A percentile compares a stretch with the other conserved stretches of the same genome.
These are phyloP conservation scores for Annulohypoxylon truncatum DNA, from an alignment of 2,329 filamentous ascomycete species.

Conservation along the genomic window DNA sequence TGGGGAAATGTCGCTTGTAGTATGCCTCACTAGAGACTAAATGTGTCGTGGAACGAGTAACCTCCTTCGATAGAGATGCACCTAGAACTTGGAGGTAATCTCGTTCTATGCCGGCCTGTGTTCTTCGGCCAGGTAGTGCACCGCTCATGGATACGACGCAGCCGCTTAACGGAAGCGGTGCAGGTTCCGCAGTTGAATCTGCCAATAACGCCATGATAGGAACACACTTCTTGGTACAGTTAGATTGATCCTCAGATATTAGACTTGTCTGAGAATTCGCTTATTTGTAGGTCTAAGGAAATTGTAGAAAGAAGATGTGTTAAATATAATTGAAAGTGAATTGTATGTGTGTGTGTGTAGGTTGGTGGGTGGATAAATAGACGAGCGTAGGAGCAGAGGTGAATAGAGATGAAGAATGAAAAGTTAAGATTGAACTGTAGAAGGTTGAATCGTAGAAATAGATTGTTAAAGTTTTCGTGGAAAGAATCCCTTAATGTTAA, in stretches of 20 bases:
- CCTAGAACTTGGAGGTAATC: constrained; percentile 61
- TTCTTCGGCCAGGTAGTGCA: constrained; percentile 62
- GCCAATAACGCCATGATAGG: constrained; percentile 41
- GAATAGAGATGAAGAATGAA: background rate
- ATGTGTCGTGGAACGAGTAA: constrained; percentile 65
- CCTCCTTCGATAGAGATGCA: constrained; percentile 58
- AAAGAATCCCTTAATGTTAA: no score
- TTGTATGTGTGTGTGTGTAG: background rate
- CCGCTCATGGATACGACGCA: constrained; percentile 69
- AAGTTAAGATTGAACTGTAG: background rate
- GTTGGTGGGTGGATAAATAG: background rate
- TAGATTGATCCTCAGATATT: no score
- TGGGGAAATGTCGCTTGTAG: constrained; percentile 60
- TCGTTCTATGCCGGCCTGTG: constrained; percentile 61
- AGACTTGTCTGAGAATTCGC: no score
- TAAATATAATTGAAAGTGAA: background rate
- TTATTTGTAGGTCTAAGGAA: no score
- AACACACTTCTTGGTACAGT: no score
- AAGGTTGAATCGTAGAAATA: no score
- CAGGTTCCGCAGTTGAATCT: constrained; percentile 20
- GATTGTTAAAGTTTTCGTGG: background rate
- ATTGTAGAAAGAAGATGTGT: no score
- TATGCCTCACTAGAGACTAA: constrained; percentile 68
- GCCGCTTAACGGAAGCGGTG: constrained; percentile 57
- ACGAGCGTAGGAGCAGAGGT: background rate